These are phyloP conservation scores for Leccinum huronense DNA, from an alignment of 1,284 basidiomycete genomes.

Conservation along the genomic window DNA sequence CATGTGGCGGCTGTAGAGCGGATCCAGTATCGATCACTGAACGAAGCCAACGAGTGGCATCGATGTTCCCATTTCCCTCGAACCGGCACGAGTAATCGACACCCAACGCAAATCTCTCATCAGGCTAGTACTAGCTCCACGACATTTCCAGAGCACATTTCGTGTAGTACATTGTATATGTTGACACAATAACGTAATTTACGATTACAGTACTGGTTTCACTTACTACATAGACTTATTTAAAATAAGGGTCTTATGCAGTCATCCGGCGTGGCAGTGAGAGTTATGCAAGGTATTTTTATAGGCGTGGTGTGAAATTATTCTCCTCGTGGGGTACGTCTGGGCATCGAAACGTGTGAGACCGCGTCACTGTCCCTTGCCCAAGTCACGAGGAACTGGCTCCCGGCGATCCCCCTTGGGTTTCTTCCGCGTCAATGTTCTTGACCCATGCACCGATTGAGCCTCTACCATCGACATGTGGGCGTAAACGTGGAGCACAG, in stretches of 20 bases:
- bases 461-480: constrained; percentile 53
- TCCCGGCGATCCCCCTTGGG: constrained; percentile 15
- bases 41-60: constrained; percentile 5
- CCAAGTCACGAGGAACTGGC: constrained; percentile 8
- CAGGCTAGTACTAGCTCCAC: not conserved
- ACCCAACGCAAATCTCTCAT: constrained; percentile 8
- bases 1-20: constrained; percentile 22
- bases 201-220: constrained; percentile 18
- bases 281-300: constrained; percentile 27
- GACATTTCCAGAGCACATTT: not conserved
- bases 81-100: not conserved
- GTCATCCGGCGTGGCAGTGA: constrained; percentile 17
- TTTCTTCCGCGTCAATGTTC: constrained; percentile 66
- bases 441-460: constrained; percentile 95
- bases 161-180: constrained; percentile 8
- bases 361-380: constrained; percentile 5
- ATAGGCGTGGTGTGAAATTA: constrained; percentile 23
- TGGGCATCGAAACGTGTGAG: constrained; percentile 16
- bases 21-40: constrained; percentile 1
- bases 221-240: constrained; percentile 4
- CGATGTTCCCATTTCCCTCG: constrained; percentile 2
- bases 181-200: constrained; percentile 23
- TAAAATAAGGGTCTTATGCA: constrained; percentile 15
- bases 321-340: constrained; percentile 25
- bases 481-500: constrained; percentile 10